Conservation (phyloP, 176 grass and related monocot species). For the Oryza coarctata region DNA sequence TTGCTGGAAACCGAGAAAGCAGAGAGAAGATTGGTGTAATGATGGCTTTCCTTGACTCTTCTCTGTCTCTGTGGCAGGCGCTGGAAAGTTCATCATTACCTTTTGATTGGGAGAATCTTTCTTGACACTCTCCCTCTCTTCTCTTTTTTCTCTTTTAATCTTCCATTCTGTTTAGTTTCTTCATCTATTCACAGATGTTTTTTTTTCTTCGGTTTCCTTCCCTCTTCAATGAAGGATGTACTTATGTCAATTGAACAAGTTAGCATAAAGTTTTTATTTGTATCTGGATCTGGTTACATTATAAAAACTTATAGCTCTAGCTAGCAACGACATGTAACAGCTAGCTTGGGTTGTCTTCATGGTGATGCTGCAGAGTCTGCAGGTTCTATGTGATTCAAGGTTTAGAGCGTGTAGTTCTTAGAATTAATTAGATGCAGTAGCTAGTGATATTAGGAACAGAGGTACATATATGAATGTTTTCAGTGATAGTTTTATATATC, state of each 20-base stretch:
- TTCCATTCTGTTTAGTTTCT: background rate
- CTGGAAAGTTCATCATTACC: constrained; percentile 70
- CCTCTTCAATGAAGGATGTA: background rate
- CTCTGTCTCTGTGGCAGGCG: constrained; percentile 42
- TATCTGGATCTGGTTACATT: background rate
- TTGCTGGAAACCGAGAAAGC: constrained; percentile 31
- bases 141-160: background rate
- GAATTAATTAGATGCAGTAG: constrained; percentile 14
- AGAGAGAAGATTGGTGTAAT: constrained; percentile 65
- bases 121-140: background rate
- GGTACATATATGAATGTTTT: background rate
- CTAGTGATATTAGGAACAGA: background rate
- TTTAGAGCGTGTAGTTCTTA: background rate
- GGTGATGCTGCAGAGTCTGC: background rate
- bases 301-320: background rate
- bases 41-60: constrained; percentile 58
- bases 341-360: background rate
- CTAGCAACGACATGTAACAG: background rate
- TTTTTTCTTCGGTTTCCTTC: background rate
- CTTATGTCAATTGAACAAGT: background rate
- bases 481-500: background rate
- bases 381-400: background rate
- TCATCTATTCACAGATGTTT: background rate
- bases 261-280: background rate
- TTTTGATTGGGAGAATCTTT: constrained; percentile 48